Percentiles rank a stretch among this genome's conserved stretches.
Evolutionary conservation across 163 green algal species (phyloP).

Genomic region (Coccomyxa subellipsoidea): DNA sequence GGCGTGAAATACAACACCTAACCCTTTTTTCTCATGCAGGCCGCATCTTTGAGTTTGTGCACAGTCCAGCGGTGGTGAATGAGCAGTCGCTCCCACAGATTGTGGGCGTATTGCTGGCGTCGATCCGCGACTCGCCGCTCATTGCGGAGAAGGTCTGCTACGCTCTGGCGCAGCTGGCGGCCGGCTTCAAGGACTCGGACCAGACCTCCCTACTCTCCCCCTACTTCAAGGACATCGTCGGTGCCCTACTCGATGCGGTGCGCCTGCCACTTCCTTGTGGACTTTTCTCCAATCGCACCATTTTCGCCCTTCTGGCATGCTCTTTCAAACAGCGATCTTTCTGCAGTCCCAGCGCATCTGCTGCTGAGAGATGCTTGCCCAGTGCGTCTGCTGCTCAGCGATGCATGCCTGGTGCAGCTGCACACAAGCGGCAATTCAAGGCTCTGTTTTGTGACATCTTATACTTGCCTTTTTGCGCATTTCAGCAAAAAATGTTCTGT

Average conservation of each 20-base stretch:
- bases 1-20: too few relatives aligned
- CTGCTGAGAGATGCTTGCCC: too few relatives aligned
- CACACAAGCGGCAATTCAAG: too few relatives aligned
- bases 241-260: constrained; percentile 68
- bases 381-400: too few relatives aligned
- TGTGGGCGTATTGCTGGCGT: constrained; percentile 67
- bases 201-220: constrained; percentile 70
- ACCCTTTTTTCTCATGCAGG: constrained; percentile 45
- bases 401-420: too few relatives aligned
- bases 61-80: constrained; percentile 43
- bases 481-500: neutral
- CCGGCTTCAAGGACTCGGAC: constrained; percentile 53
- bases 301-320: too few relatives aligned
- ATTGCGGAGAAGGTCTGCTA: constrained; percentile 86
- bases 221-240: constrained; percentile 88
- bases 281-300: too few relatives aligned
- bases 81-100: constrained; percentile 59
- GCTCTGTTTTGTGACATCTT: too few relatives aligned
- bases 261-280: neutral
- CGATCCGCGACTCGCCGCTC: constrained; percentile 74
- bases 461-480: neutral
- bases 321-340: too few relatives aligned
- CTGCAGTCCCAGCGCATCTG: too few relatives aligned
- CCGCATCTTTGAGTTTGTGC: constrained; percentile 93
- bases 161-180: constrained; percentile 77